phyloP scores from a whole-genome alignment of 2,329 filamentous ascomycete species.

The Xylaria sp. region DNA sequence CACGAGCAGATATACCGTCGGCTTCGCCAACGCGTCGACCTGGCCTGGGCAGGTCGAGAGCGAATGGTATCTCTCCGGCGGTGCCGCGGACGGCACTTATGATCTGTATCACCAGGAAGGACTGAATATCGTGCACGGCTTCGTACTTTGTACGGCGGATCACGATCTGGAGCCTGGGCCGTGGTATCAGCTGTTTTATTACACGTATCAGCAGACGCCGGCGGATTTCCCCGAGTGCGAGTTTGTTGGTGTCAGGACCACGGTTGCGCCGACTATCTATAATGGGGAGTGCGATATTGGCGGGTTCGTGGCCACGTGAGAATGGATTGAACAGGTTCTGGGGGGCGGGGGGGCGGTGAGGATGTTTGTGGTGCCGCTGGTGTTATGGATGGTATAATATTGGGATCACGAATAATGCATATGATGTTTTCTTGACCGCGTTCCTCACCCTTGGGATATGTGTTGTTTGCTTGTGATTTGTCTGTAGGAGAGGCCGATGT shows the following conservation, averaged over 20 bases:
- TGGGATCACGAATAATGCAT: background rate
- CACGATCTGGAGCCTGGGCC: slow-evolving; percentile 33
- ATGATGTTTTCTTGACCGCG: background rate
- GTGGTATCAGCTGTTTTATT: slow-evolving; percentile 43
- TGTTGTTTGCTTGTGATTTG: background rate
- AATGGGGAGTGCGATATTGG: slow-evolving; percentile 43
- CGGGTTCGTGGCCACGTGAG: slow-evolving; percentile 28
- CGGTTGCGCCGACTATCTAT: slow-evolving; percentile 38
- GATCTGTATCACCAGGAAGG: slow-evolving; percentile 32
- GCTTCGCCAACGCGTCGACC: slow-evolving; percentile 39
- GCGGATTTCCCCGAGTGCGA: slow-evolving; percentile 38
- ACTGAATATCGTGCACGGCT: slow-evolving; percentile 33
- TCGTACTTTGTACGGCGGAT: slow-evolving; percentile 38
- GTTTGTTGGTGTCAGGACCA: slow-evolving; percentile 39
- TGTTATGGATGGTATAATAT: no score
- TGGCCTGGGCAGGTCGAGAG: slow-evolving; percentile 38
- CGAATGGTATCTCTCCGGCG: slow-evolving; percentile 36
- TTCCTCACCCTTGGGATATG: background rate
- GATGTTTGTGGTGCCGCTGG: no score
- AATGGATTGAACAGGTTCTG: background rate
- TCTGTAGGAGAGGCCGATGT: background rate
- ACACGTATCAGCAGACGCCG: slow-evolving; percentile 22
- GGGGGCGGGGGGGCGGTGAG: background rate
- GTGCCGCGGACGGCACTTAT: slow-evolving; percentile 34
- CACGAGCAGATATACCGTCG: slow-evolving; percentile 36